Evolutionary conservation across 2,329 filamentous ascomycete genomes (phyloP), one percentile per base, ranked within the genome.

Genomic region (Penicillium sp.): DNA sequence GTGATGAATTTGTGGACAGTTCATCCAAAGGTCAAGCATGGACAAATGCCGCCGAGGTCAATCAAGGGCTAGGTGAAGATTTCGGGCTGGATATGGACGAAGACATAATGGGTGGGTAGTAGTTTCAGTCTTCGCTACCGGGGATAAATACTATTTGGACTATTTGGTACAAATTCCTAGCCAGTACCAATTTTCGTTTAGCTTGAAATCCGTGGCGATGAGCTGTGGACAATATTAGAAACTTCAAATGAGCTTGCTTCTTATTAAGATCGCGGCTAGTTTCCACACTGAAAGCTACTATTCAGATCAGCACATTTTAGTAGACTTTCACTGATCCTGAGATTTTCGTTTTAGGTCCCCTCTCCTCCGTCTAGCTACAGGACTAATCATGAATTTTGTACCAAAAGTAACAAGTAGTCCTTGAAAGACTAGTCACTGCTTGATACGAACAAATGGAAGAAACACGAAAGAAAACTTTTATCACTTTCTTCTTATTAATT

Each of bases 1-100:
- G 76, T 49, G 81, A 79, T 60, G 83, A 86, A 63, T 83, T 81
- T 59, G 71, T 84, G 28, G 80, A 83, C 39, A 74, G 74, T 45
- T 53, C 79, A 46, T 78, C 76, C 61, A 81, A 74, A 54, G 58
- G 72, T 53, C 75, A 78, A 48, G 77, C 72, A 60, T 66, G 63
- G 54, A 54, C 58, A 25, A 58, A 44, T 45, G 38, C 55, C 7
- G 55, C 56, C 3, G 69, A 65, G 14, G 53, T 55, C 25, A 48
- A 51, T 31, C 33, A 44, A 18, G 27, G 39, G 7, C 41, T 47
- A n/a, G 46, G 36, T 22, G 59, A 52, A 28, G 50, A 53, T 33
- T 56, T 44, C 44, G 61, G 60, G 3, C 47, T 61, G 36, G 67
- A 69, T 30, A 58, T 70, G 44, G 71, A 74, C 41, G 72, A 74